Base-by-base conservation (phyloP, 768 basidiomycete species). In the Phlegmacium glaucopus region DNA sequence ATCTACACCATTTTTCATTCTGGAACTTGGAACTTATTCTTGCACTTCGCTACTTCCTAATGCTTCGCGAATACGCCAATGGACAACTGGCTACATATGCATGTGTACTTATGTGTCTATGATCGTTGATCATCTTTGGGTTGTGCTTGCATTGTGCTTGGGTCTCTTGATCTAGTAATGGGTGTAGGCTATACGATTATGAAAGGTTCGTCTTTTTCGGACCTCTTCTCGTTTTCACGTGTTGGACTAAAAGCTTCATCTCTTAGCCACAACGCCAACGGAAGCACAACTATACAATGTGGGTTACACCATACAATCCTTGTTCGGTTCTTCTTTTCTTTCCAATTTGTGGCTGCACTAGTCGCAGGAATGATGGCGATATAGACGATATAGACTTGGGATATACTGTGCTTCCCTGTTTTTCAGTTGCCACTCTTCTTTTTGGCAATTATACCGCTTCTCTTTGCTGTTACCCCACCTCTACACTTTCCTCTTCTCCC, bases 251-350 rank as follows among this genome's bases (percentile, higher is more conserved):
- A 48, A 35, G 35, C 27, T n/a, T 39, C 41, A 46, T 45, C 43
- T 32, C 42, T 30, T 49, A 80, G 78, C 70, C 29, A 78, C 77
- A 39, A 74, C 72, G 26, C 74, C 75, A 29, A 77, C 68, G 44
- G 77, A 78, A 68, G 73, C 78, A 61, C 70, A 78, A 56, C 64
- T 76, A 29, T 80, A 80, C 57, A 71, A 74, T 56, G 78, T 79
- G 61, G 67, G 69, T 61, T 9, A 11, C 41, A 2, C 42, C 50
- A 12, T 36, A 53, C 32, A 11, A 11, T 35, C 27, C 45, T 47
- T 41, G 26, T 45, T 39, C 39, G 18, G 43, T 46, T 48, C 27
- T 44, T 36, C n/a, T 8, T 43, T 15, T 30, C 29, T n/a, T 32
- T 17, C 29, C 17, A 27, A 22, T 11, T 37, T 34, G n/a, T 41